A percentile compares a stretch with the other conserved stretches of the same genome.
Conservation (phyloP, 192 early-diverging fungal genomes). For the Mortierella alpina region DNA sequence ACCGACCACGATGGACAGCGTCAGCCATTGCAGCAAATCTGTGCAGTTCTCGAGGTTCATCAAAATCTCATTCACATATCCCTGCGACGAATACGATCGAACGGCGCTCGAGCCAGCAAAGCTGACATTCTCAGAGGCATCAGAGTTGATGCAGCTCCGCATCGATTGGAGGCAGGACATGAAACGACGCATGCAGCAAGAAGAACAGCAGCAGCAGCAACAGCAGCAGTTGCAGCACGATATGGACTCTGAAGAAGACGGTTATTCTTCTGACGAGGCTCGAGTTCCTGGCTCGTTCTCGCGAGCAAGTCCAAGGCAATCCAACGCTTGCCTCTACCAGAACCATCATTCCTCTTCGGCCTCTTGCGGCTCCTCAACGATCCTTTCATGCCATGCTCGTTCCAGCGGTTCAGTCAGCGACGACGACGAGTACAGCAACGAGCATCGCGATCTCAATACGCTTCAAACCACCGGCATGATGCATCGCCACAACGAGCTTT, state of each 20-base stretch:
- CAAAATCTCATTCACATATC: slow-evolving; percentile 54
- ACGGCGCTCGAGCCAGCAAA: slow-evolving; percentile 51
- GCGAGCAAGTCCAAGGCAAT: too few relatives aligned
- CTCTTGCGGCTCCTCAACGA: too few relatives aligned
- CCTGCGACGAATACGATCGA: slow-evolving; percentile 56
- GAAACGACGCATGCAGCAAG: slow-evolving; percentile 36
- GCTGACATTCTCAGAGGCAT: slow-evolving; percentile 48
- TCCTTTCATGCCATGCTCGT: too few relatives aligned
- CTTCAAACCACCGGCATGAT: slow-evolving; percentile 17
- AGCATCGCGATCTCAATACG: background rate
- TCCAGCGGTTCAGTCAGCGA: slow-evolving; percentile 3
- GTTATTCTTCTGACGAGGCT: slow-evolving; percentile 26
- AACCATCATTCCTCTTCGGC: too few relatives aligned
- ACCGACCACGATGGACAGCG: slow-evolving; percentile 6
- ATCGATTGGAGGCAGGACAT: slow-evolving; percentile 53
- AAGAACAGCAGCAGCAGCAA: slow-evolving; percentile 24
- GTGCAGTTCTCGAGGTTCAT: slow-evolving; percentile 55
- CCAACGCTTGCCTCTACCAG: too few relatives aligned
- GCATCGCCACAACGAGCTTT: slow-evolving; percentile 45
- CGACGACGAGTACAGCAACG: background rate
- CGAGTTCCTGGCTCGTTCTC: slow-evolving; percentile 2
- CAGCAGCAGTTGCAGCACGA: slow-evolving; percentile 5
- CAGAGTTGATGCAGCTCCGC: slow-evolving; percentile 50
- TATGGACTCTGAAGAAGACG: slow-evolving; percentile 27
- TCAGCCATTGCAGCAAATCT: slow-evolving; percentile 31